Conservation (phyloP, 129 eudicot species). For the Sambucus nigra region DNA sequence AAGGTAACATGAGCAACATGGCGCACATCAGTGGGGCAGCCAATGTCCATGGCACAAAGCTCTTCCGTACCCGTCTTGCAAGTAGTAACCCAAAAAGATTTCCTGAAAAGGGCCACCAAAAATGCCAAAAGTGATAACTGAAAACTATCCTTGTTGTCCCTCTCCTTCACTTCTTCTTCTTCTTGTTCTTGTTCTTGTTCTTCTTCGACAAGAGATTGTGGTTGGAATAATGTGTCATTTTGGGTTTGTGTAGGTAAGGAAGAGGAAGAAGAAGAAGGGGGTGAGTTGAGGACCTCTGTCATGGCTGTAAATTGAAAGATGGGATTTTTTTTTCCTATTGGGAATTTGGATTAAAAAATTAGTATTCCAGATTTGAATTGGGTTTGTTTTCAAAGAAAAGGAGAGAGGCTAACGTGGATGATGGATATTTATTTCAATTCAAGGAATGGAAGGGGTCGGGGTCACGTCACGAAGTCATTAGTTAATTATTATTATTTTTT, state of each 20-base stretch:
- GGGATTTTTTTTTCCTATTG: conserved; percentile 5
- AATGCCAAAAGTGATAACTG: conserved; percentile 75
- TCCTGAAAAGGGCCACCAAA: conserved; percentile 61
- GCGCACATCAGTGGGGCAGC: conserved; percentile 88
- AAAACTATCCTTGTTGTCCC: conserved; percentile 35
- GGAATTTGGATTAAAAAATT: conserved; percentile 10
- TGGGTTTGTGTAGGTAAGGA: conserved; percentile 17
- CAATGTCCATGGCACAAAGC: conserved; percentile 72
- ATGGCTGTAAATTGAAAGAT: conserved; percentile 15
- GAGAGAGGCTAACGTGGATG: too few relatives aligned
- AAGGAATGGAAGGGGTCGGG: too few relatives aligned
- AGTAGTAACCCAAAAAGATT: conserved; percentile 65
- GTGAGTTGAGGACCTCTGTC: conserved; percentile 72
- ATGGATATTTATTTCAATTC: too few relatives aligned
- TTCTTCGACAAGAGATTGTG: too few relatives aligned
- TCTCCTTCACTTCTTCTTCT: conserved; percentile 25
- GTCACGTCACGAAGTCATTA: too few relatives aligned
- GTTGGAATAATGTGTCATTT: conserved; percentile 12
- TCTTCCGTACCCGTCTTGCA: conserved; percentile 36
- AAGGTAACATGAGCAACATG: conserved; percentile 97
- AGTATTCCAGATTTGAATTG: neutral
- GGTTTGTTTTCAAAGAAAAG: too few relatives aligned
- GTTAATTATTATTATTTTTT: too few relatives aligned
- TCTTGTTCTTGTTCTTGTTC: too few relatives aligned
- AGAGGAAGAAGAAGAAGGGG: conserved; percentile 40